Conservation (phyloP, 176 grass and related monocot species). For the Triticum monococcum region DNA sequence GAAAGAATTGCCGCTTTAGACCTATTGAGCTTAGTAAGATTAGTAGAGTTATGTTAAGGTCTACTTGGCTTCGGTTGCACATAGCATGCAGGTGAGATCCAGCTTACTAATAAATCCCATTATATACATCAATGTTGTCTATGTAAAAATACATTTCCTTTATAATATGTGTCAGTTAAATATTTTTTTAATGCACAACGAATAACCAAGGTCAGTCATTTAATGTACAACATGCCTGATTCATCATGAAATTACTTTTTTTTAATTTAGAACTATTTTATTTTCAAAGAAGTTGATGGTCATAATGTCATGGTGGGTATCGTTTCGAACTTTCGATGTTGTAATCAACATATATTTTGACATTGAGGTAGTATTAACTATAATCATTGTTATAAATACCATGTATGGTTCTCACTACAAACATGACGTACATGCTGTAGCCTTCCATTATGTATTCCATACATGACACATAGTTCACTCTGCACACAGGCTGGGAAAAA, state of each 20-base stretch:
- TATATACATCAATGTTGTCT: neutral
- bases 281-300: neutral
- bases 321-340: neutral
- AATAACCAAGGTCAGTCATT: neutral
- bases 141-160: neutral
- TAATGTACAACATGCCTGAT: neutral
- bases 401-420: neutral
- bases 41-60: slow-evolving; percentile 15
- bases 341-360: neutral
- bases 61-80: neutral
- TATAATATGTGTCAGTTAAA: neutral
- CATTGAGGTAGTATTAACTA: neutral
- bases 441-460: neutral
- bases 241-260: neutral
- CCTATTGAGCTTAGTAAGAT: neutral
- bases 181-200: neutral
- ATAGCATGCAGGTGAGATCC: neutral
- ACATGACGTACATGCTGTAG: neutral
- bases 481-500: slow-evolving; percentile 67
- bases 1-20: neutral
- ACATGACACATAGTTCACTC: neutral
- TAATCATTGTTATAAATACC: neutral
- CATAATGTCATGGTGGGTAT: neutral
- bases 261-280: neutral
- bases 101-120: neutral